phyloP scores from a whole-genome alignment of 2,329 filamentous ascomycete species.

The Dryadomyces quercus-mongolicae region DNA sequence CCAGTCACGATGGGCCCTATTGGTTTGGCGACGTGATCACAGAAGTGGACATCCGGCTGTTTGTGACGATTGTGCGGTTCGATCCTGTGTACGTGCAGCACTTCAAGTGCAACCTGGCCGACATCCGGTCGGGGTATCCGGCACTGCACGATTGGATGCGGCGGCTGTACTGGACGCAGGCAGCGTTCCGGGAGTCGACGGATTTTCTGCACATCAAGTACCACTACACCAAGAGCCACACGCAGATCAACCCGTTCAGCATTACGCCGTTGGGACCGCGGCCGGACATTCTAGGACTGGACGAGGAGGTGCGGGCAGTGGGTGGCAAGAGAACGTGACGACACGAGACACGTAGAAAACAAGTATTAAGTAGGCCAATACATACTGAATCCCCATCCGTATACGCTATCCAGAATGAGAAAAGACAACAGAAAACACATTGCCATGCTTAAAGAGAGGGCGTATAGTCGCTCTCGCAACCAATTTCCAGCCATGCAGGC shows the following conservation, averaged over 20 bases:
- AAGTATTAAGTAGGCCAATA: background rate
- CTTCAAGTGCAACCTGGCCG: slow-evolving; percentile 77
- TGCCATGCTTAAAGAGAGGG: too few species aligned
- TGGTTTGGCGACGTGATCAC: slow-evolving; percentile 67
- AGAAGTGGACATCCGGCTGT: slow-evolving; percentile 72
- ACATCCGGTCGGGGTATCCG: slow-evolving; percentile 77
- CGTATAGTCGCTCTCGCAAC: too few species aligned
- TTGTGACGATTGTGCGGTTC: slow-evolving; percentile 60
- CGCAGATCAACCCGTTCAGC: slow-evolving; percentile 52
- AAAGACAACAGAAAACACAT: background rate
- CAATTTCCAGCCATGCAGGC: too few species aligned
- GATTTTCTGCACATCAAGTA: slow-evolving; percentile 94
- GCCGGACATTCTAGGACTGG: slow-evolving; percentile 66
- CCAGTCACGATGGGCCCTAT: slow-evolving; percentile 41
- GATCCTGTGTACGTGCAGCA: slow-evolving; percentile 77
- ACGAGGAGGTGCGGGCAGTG: slow-evolving; percentile 64
- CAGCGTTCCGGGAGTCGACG: slow-evolving; percentile 71
- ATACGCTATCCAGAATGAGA: background rate
- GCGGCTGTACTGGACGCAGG: slow-evolving; percentile 70
- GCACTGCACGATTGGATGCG: slow-evolving; percentile 70
- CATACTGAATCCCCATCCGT: background rate
- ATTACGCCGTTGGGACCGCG: slow-evolving; percentile 81
- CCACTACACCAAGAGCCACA: slow-evolving; percentile 50
- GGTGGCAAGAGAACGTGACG: slow-evolving; percentile 9
- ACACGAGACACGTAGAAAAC: background rate